Percentiles rank a stretch among this genome's conserved stretches.
phyloP scores from a whole-genome alignment of 768 basidiomycete species.

The Lactarius sanguifluus region DNA sequence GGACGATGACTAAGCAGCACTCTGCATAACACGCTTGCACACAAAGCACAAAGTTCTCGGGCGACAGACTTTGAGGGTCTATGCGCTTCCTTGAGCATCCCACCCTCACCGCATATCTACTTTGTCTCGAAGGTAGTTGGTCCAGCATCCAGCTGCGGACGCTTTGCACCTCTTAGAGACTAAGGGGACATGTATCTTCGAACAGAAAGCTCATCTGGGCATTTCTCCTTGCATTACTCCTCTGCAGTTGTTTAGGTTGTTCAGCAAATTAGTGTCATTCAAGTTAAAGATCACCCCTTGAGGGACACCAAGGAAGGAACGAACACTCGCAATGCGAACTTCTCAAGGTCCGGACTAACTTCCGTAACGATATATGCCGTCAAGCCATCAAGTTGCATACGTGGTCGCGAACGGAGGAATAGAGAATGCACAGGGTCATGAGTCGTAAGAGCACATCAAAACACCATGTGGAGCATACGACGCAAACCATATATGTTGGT shows the following conservation, averaged over 20 bases:
- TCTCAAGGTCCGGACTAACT: too few relatives aligned
- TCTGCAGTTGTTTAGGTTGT: background rate
- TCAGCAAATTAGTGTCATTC: background rate
- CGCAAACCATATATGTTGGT: slow-evolving; percentile 12
- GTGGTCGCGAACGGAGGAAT: background rate
- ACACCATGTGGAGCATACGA: background rate
- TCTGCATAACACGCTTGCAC: too few relatives aligned
- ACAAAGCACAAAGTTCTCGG: too few relatives aligned
- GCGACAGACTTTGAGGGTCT: too few relatives aligned
- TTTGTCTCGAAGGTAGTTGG: too few relatives aligned
- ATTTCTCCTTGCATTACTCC: background rate
- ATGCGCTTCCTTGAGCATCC: too few relatives aligned
- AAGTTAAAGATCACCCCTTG: too few relatives aligned
- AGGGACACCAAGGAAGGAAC: too few relatives aligned
- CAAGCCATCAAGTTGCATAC: slow-evolving; percentile 12
- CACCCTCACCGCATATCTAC: too few relatives aligned
- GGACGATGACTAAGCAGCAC: background rate
- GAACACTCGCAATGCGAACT: too few relatives aligned
- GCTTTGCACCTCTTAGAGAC: background rate
- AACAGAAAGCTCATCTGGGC: background rate
- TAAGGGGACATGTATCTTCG: background rate
- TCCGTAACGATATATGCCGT: background rate
- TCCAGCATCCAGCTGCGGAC: too few relatives aligned
- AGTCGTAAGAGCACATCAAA: background rate
- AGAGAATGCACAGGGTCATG: background rate